Percentiles rank a stretch among this genome's conserved stretches.
phyloP scores from a whole-genome alignment of 169 alveolate genomes.

The Plasmodium billcollinsi region DNA sequence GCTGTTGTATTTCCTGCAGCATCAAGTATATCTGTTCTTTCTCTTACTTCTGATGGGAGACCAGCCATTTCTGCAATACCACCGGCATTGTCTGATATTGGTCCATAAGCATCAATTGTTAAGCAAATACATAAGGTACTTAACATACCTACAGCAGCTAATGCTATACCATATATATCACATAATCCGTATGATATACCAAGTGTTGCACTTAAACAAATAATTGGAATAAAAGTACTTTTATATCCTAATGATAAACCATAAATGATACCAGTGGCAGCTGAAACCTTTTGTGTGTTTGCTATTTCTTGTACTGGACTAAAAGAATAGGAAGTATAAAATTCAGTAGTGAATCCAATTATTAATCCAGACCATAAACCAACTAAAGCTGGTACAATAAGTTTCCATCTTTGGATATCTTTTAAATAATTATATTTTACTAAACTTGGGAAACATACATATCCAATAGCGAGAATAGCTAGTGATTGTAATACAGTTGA shows the following conservation, averaged over 20 bases:
- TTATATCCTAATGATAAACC: slow-evolving; percentile 93
- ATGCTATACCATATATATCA: slow-evolving; percentile 91
- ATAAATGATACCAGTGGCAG: slow-evolving; percentile 91
- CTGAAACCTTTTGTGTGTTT: slow-evolving; percentile 87
- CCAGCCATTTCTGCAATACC: slow-evolving; percentile 95
- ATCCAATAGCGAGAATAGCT: slow-evolving; percentile 79
- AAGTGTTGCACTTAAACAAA: slow-evolving; percentile 86
- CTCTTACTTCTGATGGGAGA: slow-evolving; percentile 89
- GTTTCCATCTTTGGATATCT: slow-evolving; percentile 79
- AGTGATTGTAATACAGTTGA: slow-evolving; percentile 91
- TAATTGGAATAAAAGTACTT: slow-evolving; percentile 90
- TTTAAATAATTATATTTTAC: slow-evolving; percentile 33
- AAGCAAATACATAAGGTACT: slow-evolving; percentile 90
- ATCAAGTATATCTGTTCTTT: slow-evolving; percentile 92
- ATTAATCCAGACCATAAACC: slow-evolving; percentile 91
- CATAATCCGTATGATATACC: slow-evolving; percentile 86
- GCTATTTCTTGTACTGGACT: slow-evolving; percentile 91
- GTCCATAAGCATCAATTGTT: slow-evolving; percentile 94
- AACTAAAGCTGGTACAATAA: slow-evolving; percentile 81
- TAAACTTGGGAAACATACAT: slow-evolving; percentile 77
- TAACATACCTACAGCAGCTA: slow-evolving; percentile 94
- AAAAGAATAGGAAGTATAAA: slow-evolving; percentile 90
- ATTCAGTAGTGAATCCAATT: slow-evolving; percentile 90
- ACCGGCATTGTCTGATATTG: slow-evolving; percentile 95
- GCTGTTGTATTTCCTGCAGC: slow-evolving; percentile 96